Conservation (phyloP, 495 filamentous ascomycete genomes). For the Aspergillus heteromorphus region DNA sequence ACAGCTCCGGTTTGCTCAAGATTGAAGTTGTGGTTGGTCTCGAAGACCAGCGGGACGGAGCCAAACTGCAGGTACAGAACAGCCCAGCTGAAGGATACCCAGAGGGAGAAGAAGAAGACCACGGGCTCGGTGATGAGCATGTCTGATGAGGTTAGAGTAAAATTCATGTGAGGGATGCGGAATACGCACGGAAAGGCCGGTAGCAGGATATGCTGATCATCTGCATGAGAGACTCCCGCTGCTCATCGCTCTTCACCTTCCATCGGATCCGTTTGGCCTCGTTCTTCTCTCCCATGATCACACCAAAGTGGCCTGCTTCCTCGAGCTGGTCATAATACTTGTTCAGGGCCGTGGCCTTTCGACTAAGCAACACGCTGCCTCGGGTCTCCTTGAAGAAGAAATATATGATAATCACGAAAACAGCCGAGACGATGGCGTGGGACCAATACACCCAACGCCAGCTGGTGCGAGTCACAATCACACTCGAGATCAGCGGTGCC, state of each 20-base stretch:
- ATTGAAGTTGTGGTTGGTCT: slow-evolving; percentile 62
- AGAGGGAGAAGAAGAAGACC: slow-evolving; percentile 91
- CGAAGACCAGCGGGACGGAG: slow-evolving; percentile 74
- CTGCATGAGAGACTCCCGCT: slow-evolving; percentile 59
- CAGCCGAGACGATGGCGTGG: slow-evolving; percentile 64
- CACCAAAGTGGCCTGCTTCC: slow-evolving; percentile 57
- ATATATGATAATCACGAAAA: slow-evolving; percentile 58
- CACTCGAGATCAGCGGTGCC: slow-evolving; percentile 68
- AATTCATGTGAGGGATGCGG: background rate
- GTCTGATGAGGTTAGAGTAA: slow-evolving; percentile 28
- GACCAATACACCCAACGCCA: slow-evolving; percentile 94
- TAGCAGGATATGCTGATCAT: slow-evolving; percentile 72
- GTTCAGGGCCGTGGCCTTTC: slow-evolving; percentile 71
- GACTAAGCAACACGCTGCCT: slow-evolving; percentile 72
- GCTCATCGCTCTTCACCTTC: slow-evolving; percentile 80
- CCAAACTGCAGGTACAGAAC: slow-evolving; percentile 81
- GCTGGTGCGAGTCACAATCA: slow-evolving; percentile 57
- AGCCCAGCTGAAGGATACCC: slow-evolving; percentile 88
- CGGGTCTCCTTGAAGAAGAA: slow-evolving; percentile 77
- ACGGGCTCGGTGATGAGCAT: slow-evolving; percentile 87
- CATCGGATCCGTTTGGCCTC: slow-evolving; percentile 63
- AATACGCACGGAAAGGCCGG: slow-evolving; percentile 63
- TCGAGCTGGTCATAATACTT: slow-evolving; percentile 74
- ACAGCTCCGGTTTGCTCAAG: slow-evolving; percentile 63
- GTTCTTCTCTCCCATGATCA: slow-evolving; percentile 43